Evolutionary conservation across 2,329 filamentous ascomycete genomes (phyloP).

Genomic region (Colletotrichum tamarilloi): DNA sequence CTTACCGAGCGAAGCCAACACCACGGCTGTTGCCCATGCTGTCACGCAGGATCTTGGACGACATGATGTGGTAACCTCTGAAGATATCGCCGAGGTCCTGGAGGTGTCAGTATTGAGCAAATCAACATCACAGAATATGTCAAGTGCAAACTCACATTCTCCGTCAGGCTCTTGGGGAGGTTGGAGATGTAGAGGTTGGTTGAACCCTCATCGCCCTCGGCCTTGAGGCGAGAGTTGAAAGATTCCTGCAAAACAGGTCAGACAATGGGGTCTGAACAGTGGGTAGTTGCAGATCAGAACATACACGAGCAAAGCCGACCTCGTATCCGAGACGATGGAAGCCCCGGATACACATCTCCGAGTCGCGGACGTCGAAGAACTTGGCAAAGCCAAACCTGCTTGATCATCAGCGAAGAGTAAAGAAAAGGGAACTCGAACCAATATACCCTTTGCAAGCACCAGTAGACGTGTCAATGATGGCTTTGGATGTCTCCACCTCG

Average conservation of each 20-base stretch:
- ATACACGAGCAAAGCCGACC: slow-evolving; percentile 93
- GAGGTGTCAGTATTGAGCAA: slow-evolving; percentile 4
- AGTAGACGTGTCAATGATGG: slow-evolving; percentile 94
- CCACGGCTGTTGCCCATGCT: slow-evolving; percentile 92
- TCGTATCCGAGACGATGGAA: slow-evolving; percentile 97
- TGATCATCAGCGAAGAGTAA: slow-evolving; percentile 41
- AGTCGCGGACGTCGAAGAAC: slow-evolving; percentile 87
- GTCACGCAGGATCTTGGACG: slow-evolving; percentile 94
- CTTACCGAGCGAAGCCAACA: slow-evolving; percentile 95
- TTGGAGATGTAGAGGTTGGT: slow-evolving; percentile 99
- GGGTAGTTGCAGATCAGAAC: slow-evolving; percentile 41
- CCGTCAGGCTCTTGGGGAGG: slow-evolving; percentile 89
- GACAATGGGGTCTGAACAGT: slow-evolving; percentile 12
- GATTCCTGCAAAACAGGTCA: slow-evolving; percentile 76
- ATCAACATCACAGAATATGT: not conserved
- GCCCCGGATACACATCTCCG: slow-evolving; percentile 94
- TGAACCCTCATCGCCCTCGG: slow-evolving; percentile 87
- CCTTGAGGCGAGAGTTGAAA: slow-evolving; percentile 98
- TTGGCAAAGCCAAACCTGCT: slow-evolving; percentile 96
- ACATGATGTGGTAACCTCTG: slow-evolving; percentile 84
- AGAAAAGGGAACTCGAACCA: slow-evolving; percentile 7
- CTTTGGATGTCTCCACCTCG: slow-evolving; percentile 95
- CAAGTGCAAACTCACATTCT: slow-evolving; percentile 73
- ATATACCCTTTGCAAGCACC: slow-evolving; percentile 95
- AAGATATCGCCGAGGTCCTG: slow-evolving; percentile 84